These are phyloP conservation scores for Arthrobotrys entomopaga DNA, from an alignment of 2,329 filamentous ascomycete genomes.

Conservation along the genomic window DNA sequence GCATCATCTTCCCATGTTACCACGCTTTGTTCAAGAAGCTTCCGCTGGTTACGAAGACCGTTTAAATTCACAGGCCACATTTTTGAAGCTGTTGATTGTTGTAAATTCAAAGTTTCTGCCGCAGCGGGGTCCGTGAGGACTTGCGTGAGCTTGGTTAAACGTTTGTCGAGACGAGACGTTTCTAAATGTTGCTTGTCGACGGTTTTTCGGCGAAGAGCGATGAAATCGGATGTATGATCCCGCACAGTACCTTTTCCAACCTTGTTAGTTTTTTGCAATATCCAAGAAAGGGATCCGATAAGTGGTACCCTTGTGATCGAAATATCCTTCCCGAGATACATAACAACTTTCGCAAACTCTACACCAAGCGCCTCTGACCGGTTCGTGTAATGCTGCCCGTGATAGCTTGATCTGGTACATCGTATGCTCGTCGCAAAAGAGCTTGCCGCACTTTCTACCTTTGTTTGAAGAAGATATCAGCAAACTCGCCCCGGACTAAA, in stretches of 20 bases:
- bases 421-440: conserved; percentile 97
- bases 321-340: conserved; percentile 94
- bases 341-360: conserved; percentile 99
- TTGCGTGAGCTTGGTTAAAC: conserved; percentile 84
- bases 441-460: conserved; percentile 80
- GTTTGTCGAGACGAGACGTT: conserved; percentile 87
- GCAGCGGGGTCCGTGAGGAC: conserved; percentile 79
- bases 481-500: conserved; percentile 6
- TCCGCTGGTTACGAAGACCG: conserved; percentile 70
- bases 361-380: conserved; percentile 89
- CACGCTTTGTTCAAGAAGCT: conserved; percentile 86
- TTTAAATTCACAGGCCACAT: conserved; percentile 64
- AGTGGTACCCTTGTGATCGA: conserved; percentile 75
- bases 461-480: conserved; percentile 43
- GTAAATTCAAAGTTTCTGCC: conserved; percentile 60
- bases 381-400: conserved; percentile 86
- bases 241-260: conserved; percentile 65
- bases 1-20: conserved; percentile 96
- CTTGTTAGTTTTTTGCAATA: not conserved
- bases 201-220: conserved; percentile 75
- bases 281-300: not conserved
- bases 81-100: conserved; percentile 52
- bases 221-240: conserved; percentile 78
- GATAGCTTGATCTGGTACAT: conserved; percentile 99
- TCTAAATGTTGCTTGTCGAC: conserved; percentile 89